Evolutionary conservation across 2,329 filamentous ascomycete species (phyloP), one percentile per base, ranked within the genome.

Genomic region (Davidsoniella eucalypti): DNA sequence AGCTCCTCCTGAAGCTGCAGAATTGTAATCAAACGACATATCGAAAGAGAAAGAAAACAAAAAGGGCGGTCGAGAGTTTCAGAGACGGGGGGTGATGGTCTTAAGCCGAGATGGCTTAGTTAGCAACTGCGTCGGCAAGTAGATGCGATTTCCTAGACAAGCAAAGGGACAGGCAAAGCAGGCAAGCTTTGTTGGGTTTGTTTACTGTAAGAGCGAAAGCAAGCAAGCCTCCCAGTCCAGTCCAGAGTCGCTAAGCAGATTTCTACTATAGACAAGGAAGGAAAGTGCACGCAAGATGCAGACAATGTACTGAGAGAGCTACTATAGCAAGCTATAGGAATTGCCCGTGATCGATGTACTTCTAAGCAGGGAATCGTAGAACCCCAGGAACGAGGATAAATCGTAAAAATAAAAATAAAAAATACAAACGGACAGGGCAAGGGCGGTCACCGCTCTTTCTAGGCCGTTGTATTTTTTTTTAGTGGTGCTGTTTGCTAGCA

Each of bases 11-110:
- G 46, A 48, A 37, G 29, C 29, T n/a, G 47, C 25, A 18, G 51
- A 49, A 50, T 46, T 52, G 25, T 46, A 52, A 46, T 53, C 46
- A 48, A 53, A 52, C 39, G 52, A 54, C 49, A 54, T 54, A 44
- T 40, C 41, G 42, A 46, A 52, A 29, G 44, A 44, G 37, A 48
- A 52, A 43, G 50, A 49, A 49, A 43, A 49, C 18, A 38, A 48
- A 51, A 51, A 49, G 45, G 44, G 49, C 44, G 45, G 44, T 51
- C 44, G 39, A 37, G 37, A 49, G 52, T 44, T 40, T 44, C 43
- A 36, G 29, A 33, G 29, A 46, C 49, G 39, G 44, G 45, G 44
- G 33, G 48, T 40, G 43, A 41, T 38, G 47, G 47, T 52, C 42
- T 50, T 50, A 43, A 52, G 42, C 51, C 18, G 46, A 53, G 29